Conservation (phyloP, 371 early-diverging fungal genomes). For the Circinella minor region DNA sequence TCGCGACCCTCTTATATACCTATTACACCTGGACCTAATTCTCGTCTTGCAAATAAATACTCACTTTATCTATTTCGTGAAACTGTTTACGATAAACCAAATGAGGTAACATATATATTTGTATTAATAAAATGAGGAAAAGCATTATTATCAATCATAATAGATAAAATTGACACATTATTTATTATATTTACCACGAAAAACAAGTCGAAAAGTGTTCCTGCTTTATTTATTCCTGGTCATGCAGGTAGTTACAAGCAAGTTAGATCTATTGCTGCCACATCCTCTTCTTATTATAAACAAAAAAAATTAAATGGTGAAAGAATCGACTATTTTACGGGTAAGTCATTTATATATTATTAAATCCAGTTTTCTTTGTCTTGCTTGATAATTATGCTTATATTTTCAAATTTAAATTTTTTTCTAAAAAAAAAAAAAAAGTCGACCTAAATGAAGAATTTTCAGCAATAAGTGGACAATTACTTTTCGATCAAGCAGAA, state of each 20-base stretch:
- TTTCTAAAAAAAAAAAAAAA: too few species aligned
- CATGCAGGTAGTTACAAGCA: constrained; percentile 95
- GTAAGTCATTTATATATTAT: constrained; percentile 29
- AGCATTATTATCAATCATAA: not conserved
- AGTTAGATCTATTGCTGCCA: constrained; percentile 83
- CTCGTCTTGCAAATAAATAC: constrained; percentile 71
- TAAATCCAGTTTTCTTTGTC: too few species aligned
- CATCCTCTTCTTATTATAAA: constrained; percentile 60
- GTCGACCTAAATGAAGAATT: constrained; percentile 93
- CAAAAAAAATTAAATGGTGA: not conserved
- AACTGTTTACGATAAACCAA: constrained; percentile 45
- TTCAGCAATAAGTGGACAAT: constrained; percentile 82
- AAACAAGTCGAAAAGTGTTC: constrained; percentile 61
- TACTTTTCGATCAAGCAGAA: constrained; percentile 84
- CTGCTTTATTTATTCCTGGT: constrained; percentile 94
- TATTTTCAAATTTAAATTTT: constrained; percentile 21
- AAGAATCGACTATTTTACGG: constrained; percentile 81
- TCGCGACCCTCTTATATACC: constrained; percentile 76
- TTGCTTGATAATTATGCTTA: not conserved
- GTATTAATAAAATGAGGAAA: not conserved
- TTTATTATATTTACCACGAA: not conserved
- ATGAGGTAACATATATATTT: constrained; percentile 21
- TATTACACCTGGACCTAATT: constrained; percentile 53
- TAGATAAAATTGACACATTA: not conserved
- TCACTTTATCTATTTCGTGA: constrained; percentile 79